Evolutionary conservation across 805 yeast genomes (phyloP).

Genomic region (Cyberlindnera lachancei): DNA sequence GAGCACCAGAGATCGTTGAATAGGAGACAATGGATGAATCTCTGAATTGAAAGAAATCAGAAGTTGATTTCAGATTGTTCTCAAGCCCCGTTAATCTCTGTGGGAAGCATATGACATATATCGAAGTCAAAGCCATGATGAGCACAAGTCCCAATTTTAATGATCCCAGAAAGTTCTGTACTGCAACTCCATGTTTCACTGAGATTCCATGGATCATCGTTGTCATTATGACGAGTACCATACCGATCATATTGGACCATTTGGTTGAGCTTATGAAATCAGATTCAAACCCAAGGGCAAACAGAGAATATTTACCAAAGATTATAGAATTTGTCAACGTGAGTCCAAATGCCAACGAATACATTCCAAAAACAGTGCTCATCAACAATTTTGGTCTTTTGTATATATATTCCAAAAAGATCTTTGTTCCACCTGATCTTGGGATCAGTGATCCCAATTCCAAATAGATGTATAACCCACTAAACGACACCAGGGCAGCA

Average conservation of each 20-base stretch:
- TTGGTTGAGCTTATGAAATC: slow-evolving; percentile 24
- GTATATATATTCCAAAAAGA: slow-evolving; percentile 61
- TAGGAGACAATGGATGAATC: slow-evolving; percentile 26
- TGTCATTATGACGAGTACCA: slow-evolving; percentile 29
- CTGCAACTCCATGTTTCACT: slow-evolving; percentile 47
- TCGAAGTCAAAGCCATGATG: slow-evolving; percentile 49
- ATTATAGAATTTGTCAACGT: slow-evolving; percentile 48
- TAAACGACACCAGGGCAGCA: slow-evolving; percentile 54
- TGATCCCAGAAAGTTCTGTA: slow-evolving; percentile 58
- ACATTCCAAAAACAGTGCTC: slow-evolving; percentile 42
- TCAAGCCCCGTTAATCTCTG: slow-evolving; percentile 36
- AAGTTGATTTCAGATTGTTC: slow-evolving; percentile 24
- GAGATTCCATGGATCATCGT: slow-evolving; percentile 49
- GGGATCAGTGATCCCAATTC: slow-evolving; percentile 70
- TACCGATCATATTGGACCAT: slow-evolving; percentile 34
- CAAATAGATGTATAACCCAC: slow-evolving; percentile 58
- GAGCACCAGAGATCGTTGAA: slow-evolving; percentile 45
- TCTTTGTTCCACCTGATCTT: slow-evolving; percentile 69
- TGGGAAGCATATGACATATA: slow-evolving; percentile 44
- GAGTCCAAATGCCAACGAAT: slow-evolving; percentile 47
- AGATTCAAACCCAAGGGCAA: slow-evolving; percentile 35
- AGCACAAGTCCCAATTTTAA: slow-evolving; percentile 49
- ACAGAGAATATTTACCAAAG: slow-evolving; percentile 53
- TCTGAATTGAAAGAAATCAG: slow-evolving; percentile 25
- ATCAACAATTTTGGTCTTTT: slow-evolving; percentile 50